Percentiles rank a stretch among this genome's conserved stretches.
These are phyloP conservation scores for Flaveria linearis DNA, from an alignment of 129 eudicot genomes.

Conservation along the genomic window DNA sequence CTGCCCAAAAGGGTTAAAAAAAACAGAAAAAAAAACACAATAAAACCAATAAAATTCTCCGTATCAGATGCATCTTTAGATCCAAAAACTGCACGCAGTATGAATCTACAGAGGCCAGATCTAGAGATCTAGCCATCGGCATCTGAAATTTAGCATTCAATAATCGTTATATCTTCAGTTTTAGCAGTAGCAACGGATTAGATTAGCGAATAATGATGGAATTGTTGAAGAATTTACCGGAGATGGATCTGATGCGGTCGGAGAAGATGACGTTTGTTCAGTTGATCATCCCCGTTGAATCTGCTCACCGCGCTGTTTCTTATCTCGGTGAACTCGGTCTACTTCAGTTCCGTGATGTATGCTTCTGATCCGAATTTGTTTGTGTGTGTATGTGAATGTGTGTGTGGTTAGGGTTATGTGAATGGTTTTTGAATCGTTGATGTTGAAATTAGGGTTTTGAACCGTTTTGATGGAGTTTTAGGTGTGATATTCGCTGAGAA, in stretches of 20 bases:
- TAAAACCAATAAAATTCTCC: constrained; percentile 24
- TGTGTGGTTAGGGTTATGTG: not conserved
- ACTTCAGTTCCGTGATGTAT: constrained; percentile 88
- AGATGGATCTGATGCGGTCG: constrained; percentile 98
- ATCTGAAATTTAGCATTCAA: constrained; percentile 3
- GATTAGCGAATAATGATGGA: constrained; percentile 53
- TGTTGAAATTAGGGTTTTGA: constrained; percentile 3
- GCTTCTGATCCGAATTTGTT: constrained; percentile 17
- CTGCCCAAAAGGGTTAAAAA: constrained; percentile 18
- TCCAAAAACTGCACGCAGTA: constrained; percentile 33
- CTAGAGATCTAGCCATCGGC: constrained; percentile 41
- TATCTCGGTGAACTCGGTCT: constrained; percentile 93
- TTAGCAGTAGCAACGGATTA: constrained; percentile 26
- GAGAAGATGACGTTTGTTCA: constrained; percentile 88
- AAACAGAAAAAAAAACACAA: constrained; percentile 2
- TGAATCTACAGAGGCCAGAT: constrained; percentile 43
- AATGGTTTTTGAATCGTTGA: constrained; percentile 19
- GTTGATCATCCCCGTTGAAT: constrained; percentile 89
- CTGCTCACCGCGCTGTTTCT: constrained; percentile 93
- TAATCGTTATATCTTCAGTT: not conserved
- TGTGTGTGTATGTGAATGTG: constrained; percentile 8
- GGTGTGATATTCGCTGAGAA: constrained; percentile 11
- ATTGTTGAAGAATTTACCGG: constrained; percentile 65
- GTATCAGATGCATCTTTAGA: constrained; percentile 27
- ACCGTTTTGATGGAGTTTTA: not conserved